Conservation (phyloP, 305 asterid genomes). For the Fraxinus floribunda region DNA sequence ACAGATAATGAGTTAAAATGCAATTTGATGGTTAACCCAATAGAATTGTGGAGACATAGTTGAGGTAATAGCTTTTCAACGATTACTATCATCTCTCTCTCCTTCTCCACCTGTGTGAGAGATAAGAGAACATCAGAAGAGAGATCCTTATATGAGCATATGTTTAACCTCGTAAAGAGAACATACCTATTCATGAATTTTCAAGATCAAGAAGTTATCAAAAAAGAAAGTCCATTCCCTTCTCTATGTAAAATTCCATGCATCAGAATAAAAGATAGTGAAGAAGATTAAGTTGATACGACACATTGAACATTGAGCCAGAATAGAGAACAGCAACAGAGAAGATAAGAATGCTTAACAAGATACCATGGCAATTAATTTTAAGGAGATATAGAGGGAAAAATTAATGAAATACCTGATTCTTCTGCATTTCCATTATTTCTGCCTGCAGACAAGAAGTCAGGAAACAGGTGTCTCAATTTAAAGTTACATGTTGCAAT, state of each 20-base stretch:
- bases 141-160: not conserved
- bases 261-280: not conserved
- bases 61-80: not conserved
- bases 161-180: not conserved
- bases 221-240: not conserved
- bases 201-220: not conserved
- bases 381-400: not conserved
- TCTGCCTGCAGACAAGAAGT: constrained; percentile 43
- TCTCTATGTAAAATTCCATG: not conserved
- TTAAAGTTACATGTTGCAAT: not conserved
- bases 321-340: not conserved
- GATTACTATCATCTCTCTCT: not conserved
- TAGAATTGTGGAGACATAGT: not conserved
- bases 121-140: not conserved
- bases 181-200: not conserved
- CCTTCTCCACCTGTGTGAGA: not conserved
- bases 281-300: not conserved
- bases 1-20: not conserved
- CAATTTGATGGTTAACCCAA: not conserved
- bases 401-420: constrained; percentile 49
- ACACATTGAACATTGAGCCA: not conserved
- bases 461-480: constrained; percentile 16
- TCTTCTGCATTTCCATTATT: constrained; percentile 73
- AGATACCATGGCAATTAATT: not conserved
- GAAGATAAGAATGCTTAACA: not conserved